Percentiles rank a stretch among this genome's conserved stretches.
These are phyloP conservation scores for Rhizomucor pusillus DNA, from an alignment of 371 early-diverging fungal species.

Conservation along the genomic window DNA sequence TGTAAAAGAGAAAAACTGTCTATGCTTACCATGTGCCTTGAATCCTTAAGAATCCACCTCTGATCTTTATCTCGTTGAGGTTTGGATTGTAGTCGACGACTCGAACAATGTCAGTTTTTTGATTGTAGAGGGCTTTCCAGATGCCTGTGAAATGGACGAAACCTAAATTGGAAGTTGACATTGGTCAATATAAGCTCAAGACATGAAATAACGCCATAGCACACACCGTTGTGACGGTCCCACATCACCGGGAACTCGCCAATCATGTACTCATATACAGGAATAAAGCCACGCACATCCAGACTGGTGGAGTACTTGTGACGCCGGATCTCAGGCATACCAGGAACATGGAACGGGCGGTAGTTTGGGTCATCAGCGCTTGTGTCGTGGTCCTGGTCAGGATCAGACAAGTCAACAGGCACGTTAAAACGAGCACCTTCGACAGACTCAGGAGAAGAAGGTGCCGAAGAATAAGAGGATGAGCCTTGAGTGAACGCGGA, in stretches of 20 bases:
- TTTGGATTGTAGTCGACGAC: conserved; percentile 66
- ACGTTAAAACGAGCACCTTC: conserved; percentile 3
- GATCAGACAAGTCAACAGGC: conserved; percentile 2
- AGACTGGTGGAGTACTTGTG: conserved; percentile 62
- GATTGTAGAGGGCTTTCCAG: conserved; percentile 70
- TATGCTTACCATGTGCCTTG: conserved; percentile 72
- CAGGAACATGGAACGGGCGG: too few species aligned
- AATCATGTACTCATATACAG: conserved; percentile 66
- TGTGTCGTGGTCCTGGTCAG: conserved; percentile 1
- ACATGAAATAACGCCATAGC: background rate
- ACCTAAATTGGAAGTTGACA: conserved; percentile 18
- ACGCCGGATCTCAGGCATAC: conserved; percentile 5
- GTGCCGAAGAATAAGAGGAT: background rate
- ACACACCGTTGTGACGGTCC: conserved; percentile 63
- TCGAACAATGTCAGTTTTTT: conserved; percentile 68
- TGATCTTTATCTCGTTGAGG: conserved; percentile 59
- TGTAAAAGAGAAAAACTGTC: background rate
- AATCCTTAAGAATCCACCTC: conserved; percentile 70
- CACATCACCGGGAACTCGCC: conserved; percentile 68
- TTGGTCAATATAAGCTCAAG: conserved; percentile 1
- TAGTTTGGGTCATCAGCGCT: background rate
- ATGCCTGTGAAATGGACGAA: conserved; percentile 76
- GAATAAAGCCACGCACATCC: conserved; percentile 66
- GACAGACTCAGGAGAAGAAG: background rate
- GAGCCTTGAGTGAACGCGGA: background rate